Evolutionary conservation across 345 rosid species (phyloP).

Genomic region (Eucalyptus curtisii): DNA sequence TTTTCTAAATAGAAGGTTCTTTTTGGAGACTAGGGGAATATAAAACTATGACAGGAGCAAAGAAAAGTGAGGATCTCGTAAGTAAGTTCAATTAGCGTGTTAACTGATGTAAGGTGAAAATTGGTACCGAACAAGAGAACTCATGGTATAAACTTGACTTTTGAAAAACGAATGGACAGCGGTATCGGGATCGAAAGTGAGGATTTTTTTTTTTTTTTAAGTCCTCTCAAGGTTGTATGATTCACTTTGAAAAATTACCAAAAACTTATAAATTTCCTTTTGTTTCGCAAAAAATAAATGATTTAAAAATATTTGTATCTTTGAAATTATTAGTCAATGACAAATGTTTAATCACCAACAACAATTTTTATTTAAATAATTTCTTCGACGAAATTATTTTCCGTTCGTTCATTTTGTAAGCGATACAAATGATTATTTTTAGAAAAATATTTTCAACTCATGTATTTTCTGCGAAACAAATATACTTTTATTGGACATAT

Average conservation of each 20-base stretch:
- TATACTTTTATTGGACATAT: accelerated
- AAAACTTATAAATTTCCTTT: background rate
- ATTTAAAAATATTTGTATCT: background rate
- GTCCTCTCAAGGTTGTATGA: background rate
- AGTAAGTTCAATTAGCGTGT: background rate
- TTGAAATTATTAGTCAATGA: background rate
- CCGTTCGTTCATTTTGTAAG: accelerated
- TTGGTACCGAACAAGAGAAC: background rate
- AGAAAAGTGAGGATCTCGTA: background rate
- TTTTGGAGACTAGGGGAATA: background rate
- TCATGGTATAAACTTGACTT: background rate
- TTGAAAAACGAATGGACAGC: background rate
- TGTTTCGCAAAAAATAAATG: background rate
- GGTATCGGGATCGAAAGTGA: background rate
- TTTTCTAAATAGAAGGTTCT: background rate
- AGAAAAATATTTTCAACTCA: background rate
- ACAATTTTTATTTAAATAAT: background rate
- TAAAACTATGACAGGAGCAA: background rate
- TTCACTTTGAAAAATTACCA: background rate
- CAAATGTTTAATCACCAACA: background rate
- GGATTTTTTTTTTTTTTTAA: background rate
- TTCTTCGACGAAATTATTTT: background rate
- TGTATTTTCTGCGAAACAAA: background rate
- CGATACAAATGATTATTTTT: accelerated
- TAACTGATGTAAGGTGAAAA: background rate